Conservation (phyloP, 139 green algal species). For the Astrephomene gubernaculifera region DNA sequence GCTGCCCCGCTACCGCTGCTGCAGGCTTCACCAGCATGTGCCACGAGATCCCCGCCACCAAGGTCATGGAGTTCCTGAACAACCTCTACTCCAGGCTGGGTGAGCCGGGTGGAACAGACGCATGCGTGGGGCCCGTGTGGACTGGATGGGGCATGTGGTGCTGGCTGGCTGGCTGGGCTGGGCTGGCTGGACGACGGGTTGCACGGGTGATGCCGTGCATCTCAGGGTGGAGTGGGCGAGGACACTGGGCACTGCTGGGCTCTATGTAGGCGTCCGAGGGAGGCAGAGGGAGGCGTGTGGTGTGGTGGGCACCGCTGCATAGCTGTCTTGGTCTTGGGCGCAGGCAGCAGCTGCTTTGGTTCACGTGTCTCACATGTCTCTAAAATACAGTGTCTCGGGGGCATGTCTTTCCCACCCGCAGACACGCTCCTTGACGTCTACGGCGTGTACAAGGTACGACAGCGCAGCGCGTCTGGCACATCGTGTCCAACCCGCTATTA, state of each 20-base stretch:
- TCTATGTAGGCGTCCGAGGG: too few relatives aligned
- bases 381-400: neutral
- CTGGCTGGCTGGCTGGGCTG: neutral
- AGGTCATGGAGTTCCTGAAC: conserved; percentile 71
- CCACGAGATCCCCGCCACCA: conserved; percentile 44
- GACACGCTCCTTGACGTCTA: conserved; percentile 55
- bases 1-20: neutral
- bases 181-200: neutral
- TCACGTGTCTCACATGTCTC: neutral
- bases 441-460: conserved; percentile 57
- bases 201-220: too few relatives aligned
- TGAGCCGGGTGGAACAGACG: neutral
- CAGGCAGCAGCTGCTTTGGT: too few relatives aligned
- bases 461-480: too few relatives aligned
- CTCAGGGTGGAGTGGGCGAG: too few relatives aligned
- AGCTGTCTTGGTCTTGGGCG: too few relatives aligned
- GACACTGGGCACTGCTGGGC: too few relatives aligned
- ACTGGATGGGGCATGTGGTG: neutral
- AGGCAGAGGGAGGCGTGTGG: too few relatives aligned
- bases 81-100: conserved; percentile 52
- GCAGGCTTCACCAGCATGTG: conserved; percentile 9
- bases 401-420: neutral
- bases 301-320: too few relatives aligned
- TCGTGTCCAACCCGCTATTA: too few relatives aligned
- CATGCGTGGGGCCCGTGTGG: neutral